These are phyloP conservation scores for Aspergillus novofumigatus DNA, from an alignment of 2,329 filamentous ascomycete species.

Conservation along the genomic window DNA sequence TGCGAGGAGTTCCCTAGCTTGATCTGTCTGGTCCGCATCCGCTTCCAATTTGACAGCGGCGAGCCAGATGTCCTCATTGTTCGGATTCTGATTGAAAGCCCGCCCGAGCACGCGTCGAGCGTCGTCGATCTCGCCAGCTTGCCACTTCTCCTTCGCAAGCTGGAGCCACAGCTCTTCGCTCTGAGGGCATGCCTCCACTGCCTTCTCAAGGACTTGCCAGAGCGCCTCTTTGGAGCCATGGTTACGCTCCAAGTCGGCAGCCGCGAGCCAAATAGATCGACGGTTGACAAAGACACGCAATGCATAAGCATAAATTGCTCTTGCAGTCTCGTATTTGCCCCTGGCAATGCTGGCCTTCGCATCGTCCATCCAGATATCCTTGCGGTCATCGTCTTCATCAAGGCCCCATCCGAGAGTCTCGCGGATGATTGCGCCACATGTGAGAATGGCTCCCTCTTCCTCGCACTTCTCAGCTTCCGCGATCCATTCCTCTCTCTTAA, in stretches of 20 bases:
- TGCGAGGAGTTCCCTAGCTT: conserved; percentile 75
- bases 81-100: conserved; percentile 91
- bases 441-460: conserved; percentile 79
- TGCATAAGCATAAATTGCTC: conserved; percentile 89
- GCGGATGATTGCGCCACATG: conserved; percentile 82
- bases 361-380: conserved; percentile 94
- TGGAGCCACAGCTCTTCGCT: conserved; percentile 94
- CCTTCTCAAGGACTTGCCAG: conserved; percentile 83
- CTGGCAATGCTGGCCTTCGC: conserved; percentile 75
- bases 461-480: conserved; percentile 91
- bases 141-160: conserved; percentile 91
- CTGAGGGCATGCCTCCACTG: conserved; percentile 86
- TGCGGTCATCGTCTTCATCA: conserved; percentile 93
- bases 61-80: conserved; percentile 97
- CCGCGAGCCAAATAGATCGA: conserved; percentile 83
- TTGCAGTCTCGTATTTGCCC: conserved; percentile 81
- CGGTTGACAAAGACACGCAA: conserved; percentile 85
- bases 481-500: conserved; percentile 97
- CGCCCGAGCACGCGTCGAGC: conserved; percentile 79
- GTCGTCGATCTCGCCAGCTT: conserved; percentile 79
- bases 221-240: conserved; percentile 81
- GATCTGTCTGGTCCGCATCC: conserved; percentile 75
- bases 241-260: conserved; percentile 84
- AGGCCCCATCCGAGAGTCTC: conserved; percentile 91
- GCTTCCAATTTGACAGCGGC: conserved; percentile 95